These are phyloP conservation scores for Penicillium griseofulvum DNA, from an alignment of 2,329 filamentous ascomycete genomes.

Conservation along the genomic window DNA sequence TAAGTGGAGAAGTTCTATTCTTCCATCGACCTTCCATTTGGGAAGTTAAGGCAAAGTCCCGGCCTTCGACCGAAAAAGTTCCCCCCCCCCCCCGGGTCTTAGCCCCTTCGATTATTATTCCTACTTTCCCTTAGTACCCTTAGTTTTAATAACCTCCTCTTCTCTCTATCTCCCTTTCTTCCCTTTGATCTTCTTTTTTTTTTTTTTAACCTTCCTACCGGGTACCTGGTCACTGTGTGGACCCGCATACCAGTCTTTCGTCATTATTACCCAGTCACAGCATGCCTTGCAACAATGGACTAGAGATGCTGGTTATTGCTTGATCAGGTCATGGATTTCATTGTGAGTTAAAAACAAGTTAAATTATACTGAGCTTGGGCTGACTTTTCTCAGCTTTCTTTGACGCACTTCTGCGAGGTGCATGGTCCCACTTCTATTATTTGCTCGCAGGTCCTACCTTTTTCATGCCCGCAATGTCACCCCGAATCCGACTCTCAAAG, in stretches of 20 bases:
- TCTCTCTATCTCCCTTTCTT: conserved; percentile 1
- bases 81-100: not conserved
- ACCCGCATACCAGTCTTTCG: conserved; percentile 21
- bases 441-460: conserved; percentile 58
- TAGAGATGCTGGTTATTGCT: conserved; percentile 24
- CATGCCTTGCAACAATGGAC: conserved; percentile 35
- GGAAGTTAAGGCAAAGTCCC: conserved; percentile 10
- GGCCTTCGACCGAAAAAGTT: conserved; percentile 17
- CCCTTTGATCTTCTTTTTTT: not conserved
- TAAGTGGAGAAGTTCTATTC: conserved; percentile 1
- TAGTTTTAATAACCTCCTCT: no score
- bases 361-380: not conserved
- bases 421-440: conserved; percentile 62
- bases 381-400: conserved; percentile 50
- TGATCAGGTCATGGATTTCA: conserved; percentile 42
- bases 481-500: conserved; percentile 40
- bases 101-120: conserved; percentile 11
- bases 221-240: conserved; percentile 19
- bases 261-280: conserved; percentile 16
- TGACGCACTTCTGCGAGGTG: conserved; percentile 62
- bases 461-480: conserved; percentile 54
- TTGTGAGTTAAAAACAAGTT: conserved; percentile 33
- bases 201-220: conserved; percentile 9
- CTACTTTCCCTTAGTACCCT: no score
- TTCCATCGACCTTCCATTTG: conserved; percentile 6